A percentile compares a stretch with the other conserved stretches of the same genome.
These are phyloP conservation scores for Saturnispora ahearnii DNA, from an alignment of 805 yeast species.

Conservation along the genomic window DNA sequence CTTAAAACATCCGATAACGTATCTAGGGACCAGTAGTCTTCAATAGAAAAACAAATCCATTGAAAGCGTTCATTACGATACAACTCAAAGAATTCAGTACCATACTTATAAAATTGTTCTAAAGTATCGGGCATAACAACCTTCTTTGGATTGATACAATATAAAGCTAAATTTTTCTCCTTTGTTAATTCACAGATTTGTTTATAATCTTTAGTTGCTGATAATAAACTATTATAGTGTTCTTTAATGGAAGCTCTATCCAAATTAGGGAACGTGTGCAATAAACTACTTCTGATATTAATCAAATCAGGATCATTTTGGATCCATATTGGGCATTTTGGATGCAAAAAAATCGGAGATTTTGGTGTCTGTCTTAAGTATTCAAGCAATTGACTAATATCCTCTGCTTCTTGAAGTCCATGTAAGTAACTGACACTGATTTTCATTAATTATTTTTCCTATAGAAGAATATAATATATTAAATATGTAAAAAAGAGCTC, in stretches of 20 bases:
- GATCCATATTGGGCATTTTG: not conserved
- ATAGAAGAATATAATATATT: not conserved
- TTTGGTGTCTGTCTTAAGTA: not conserved
- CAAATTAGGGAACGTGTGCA: not conserved
- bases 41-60: not conserved
- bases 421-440: constrained; percentile 1
- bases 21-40: constrained; percentile 1
- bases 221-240: not conserved
- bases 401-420: not conserved
- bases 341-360: constrained; percentile 4
- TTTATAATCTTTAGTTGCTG: not conserved
- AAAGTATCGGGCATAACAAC: constrained; percentile 3
- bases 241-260: not conserved
- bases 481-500: not conserved
- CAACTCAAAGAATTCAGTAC: not conserved
- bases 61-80: constrained; percentile 1
- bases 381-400: not conserved
- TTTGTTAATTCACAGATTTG: not conserved
- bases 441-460: not conserved
- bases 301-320: not conserved
- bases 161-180: constrained; percentile 2
- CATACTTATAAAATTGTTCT: constrained; percentile 2
- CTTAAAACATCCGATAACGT: not conserved
- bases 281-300: not conserved
- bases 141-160: not conserved